Evolutionary conservation across 2,329 filamentous ascomycete genomes (phyloP).

Genomic region (Beauveria caledonica): DNA sequence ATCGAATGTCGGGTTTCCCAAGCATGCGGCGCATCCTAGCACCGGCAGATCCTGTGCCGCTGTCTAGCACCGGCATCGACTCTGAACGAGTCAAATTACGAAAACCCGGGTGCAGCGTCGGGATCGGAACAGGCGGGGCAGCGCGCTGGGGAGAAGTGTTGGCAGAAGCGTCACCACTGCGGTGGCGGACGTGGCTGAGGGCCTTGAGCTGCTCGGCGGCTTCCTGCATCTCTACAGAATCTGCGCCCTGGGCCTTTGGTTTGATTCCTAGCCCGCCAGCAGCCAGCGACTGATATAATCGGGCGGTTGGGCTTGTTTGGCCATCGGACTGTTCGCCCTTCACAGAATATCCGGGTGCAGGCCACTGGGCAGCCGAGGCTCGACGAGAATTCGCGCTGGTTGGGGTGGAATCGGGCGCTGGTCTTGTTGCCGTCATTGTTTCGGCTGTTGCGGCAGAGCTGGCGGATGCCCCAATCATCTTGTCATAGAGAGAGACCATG

Average conservation of each 20-base stretch:
- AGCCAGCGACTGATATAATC: conserved; percentile 4
- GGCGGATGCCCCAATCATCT: conserved; percentile 37
- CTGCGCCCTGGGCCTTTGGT: conserved; percentile 34
- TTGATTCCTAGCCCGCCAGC: conserved; percentile 18
- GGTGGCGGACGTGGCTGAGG: conserved; percentile 52
- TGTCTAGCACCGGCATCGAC: conserved; percentile 9
- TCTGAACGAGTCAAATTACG: conserved; percentile 12
- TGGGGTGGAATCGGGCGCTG: neutral
- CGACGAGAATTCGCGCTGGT: neutral
- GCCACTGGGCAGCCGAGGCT: neutral
- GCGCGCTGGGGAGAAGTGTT: conserved; percentile 12
- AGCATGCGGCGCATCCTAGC: conserved; percentile 40
- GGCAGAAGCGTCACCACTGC: conserved; percentile 34
- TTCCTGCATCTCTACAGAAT: conserved; percentile 62
- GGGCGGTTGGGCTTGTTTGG: conserved; percentile 20
- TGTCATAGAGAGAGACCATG: conserved; percentile 56
- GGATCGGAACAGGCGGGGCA: conserved; percentile 7
- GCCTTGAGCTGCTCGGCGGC: conserved; percentile 60
- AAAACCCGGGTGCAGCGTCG: neutral
- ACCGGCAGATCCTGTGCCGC: conserved; percentile 28
- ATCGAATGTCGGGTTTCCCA: conserved; percentile 53
- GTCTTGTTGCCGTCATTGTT: neutral
- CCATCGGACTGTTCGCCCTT: neutral
- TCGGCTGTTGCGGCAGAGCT: neutral
- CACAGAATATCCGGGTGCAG: neutral